Evolutionary conservation across 1,284 basidiomycete genomes (phyloP).

Genomic region (Puccinia triticina): DNA sequence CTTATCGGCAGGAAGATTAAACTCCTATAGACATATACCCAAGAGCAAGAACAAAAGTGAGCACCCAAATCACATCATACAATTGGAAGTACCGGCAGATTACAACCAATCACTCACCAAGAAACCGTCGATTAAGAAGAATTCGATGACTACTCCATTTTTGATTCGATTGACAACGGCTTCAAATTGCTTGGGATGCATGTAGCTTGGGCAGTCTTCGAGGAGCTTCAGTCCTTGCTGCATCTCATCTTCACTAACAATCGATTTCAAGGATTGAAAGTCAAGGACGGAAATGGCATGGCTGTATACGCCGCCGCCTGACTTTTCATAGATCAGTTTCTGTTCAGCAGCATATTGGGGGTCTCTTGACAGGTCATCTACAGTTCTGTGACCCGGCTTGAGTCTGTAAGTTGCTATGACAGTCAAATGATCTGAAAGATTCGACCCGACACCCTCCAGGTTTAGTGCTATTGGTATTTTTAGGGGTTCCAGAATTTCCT

Average conservation of each 20-base stretch:
- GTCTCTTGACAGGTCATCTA: constrained; percentile 38
- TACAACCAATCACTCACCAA: constrained; percentile 24
- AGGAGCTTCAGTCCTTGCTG: constrained; percentile 29
- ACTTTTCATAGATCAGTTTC: constrained; percentile 6
- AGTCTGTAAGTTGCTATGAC: constrained; percentile 27
- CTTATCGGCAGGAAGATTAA: not conserved
- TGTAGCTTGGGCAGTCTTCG: not conserved
- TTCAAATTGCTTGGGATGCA: constrained; percentile 4
- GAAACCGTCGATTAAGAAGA: constrained; percentile 24
- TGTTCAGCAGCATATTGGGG: constrained; percentile 18
- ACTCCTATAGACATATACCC: constrained; percentile 4
- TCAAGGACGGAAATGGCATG: constrained; percentile 37
- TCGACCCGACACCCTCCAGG: constrained; percentile 54
- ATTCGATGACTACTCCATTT: constrained; percentile 29
- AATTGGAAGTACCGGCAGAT: no score
- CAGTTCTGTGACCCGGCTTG: constrained; percentile 12
- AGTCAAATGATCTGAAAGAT: constrained; percentile 53
- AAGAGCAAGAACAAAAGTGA: not conserved
- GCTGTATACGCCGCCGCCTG: constrained; percentile 26
- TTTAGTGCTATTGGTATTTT: constrained; percentile 52
- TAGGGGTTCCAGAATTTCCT: constrained; percentile 45
- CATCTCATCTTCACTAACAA: constrained; percentile 12
- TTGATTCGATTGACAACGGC: constrained; percentile 10
- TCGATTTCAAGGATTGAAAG: constrained; percentile 15
- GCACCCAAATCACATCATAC: not conserved